A percentile compares a stretch with the other conserved stretches of the same genome.
phyloP scores from a whole-genome alignment of 2,329 filamentous ascomycete genomes.

The Fusarium tuaranense region DNA sequence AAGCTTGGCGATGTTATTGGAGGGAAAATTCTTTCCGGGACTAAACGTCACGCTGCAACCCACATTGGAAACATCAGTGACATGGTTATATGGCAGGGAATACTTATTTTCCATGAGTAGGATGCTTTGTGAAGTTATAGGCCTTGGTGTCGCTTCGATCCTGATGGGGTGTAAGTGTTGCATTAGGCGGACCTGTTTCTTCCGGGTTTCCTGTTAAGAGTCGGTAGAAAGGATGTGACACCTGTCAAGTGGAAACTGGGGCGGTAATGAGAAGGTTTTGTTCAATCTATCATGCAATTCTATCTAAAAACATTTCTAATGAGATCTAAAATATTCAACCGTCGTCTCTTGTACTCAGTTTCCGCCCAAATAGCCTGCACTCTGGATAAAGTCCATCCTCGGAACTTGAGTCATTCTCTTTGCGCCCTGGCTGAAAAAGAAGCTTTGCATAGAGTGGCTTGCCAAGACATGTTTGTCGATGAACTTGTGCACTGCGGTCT shows the following conservation, averaged over 20 bases:
- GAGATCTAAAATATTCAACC: background rate
- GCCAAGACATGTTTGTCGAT: slow-evolving; percentile 29
- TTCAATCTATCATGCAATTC: background rate
- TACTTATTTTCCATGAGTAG: background rate
- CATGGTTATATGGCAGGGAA: background rate
- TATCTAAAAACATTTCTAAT: background rate
- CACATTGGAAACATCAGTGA: background rate
- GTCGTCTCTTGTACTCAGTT: background rate
- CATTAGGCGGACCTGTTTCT: slow-evolving; percentile 6
- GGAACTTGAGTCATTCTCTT: slow-evolving; percentile 19
- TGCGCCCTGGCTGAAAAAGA: slow-evolving; percentile 2
- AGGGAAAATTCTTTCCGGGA: slow-evolving; percentile 3
- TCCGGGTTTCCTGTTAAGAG: slow-evolving; percentile 2
- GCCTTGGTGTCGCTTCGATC: background rate
- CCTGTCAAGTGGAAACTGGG: background rate
- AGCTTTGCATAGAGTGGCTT: slow-evolving; percentile 14
- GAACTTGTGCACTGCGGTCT: slow-evolving; percentile 25
- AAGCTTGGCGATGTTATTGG: background rate
- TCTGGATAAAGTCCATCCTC: slow-evolving; percentile 8
- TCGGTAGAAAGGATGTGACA: background rate
- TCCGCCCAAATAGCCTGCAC: background rate
- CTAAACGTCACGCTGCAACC: slow-evolving; percentile 1
- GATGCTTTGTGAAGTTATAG: background rate
- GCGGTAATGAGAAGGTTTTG: background rate
- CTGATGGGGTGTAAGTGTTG: background rate